Conservation (phyloP, 805 yeast genomes). For the Cyberlindnera japonica region DNA sequence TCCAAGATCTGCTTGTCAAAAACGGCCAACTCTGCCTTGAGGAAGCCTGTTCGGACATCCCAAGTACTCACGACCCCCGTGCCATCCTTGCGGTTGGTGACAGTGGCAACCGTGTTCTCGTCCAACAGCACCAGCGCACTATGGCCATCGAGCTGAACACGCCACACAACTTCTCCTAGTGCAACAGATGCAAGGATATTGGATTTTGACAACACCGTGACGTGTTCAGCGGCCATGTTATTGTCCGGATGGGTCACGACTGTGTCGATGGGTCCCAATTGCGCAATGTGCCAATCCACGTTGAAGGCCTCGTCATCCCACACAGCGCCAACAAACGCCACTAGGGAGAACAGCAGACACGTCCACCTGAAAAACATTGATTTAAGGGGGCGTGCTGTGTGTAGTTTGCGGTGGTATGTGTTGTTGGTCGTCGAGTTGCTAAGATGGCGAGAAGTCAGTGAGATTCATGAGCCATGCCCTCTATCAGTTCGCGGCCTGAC, state of each 20-base stretch:
- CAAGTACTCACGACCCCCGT: conserved; percentile 22
- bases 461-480: too few species aligned
- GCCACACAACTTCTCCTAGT: conserved; percentile 34
- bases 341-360: too few species aligned
- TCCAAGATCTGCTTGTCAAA: conserved; percentile 11
- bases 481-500: too few species aligned
- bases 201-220: conserved; percentile 29
- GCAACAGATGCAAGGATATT: conserved; percentile 34
- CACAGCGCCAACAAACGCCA: conserved; percentile 16
- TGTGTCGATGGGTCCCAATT: conserved; percentile 37
- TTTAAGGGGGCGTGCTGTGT: too few species aligned
- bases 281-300: conserved; percentile 51
- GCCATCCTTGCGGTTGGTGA: conserved; percentile 19
- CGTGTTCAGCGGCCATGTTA: conserved; percentile 1
- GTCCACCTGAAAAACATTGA: too few species aligned
- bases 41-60: conserved; percentile 18
- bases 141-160: conserved; percentile 25
- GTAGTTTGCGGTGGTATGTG: too few species aligned
- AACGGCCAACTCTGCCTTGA: conserved; percentile 12
- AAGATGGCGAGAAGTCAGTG: too few species aligned
- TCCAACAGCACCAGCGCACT: conserved; percentile 1
- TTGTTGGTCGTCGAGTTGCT: too few species aligned
- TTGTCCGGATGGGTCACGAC: conserved; percentile 18
- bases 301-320: conserved; percentile 51
- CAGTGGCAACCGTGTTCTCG: conserved; percentile 16